phyloP scores from a whole-genome alignment of 805 yeast genomes.

The Wickerhamiella parazyma region DNA sequence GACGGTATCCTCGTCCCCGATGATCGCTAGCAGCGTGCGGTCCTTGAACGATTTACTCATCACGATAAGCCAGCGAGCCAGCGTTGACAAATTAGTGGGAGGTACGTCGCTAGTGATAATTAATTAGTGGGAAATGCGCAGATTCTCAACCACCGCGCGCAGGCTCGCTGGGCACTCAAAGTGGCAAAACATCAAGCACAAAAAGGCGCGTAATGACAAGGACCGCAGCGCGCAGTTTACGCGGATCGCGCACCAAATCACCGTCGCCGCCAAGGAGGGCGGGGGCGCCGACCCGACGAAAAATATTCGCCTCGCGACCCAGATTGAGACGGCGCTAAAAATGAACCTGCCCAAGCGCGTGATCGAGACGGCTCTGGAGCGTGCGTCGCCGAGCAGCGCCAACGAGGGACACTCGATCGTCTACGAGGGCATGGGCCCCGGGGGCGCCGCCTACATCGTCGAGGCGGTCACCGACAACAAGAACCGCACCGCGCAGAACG shows the following conservation, averaged over 20 bases:
- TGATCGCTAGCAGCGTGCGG: constrained; percentile 77
- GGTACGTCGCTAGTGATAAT: neutral
- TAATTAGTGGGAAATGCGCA: neutral
- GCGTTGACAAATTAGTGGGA: neutral
- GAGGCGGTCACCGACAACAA: constrained; percentile 86
- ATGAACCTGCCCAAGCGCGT: constrained; percentile 70
- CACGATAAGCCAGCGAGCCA: neutral
- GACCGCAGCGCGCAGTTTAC: constrained; percentile 55
- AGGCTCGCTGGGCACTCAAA: constrained; percentile 72
- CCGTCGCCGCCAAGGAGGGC: constrained; percentile 52
- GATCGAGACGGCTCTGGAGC: constrained; percentile 72
- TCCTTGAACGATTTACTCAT: constrained; percentile 35
- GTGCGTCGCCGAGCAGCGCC: constrained; percentile 35
- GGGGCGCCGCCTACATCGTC: constrained; percentile 73
- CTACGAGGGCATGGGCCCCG: constrained; percentile 89
- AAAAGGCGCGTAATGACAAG: constrained; percentile 85
- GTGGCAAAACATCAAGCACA: constrained; percentile 92
- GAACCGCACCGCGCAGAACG: constrained; percentile 61
- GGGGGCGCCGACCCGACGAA: constrained; percentile 54
- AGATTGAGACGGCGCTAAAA: constrained; percentile 65
- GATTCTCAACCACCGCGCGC: neutral
- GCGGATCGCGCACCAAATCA: constrained; percentile 58
- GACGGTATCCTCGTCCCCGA: constrained; percentile 95
- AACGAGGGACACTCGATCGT: constrained; percentile 50
- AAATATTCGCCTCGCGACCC: constrained; percentile 51